Percentiles rank a stretch among this genome's conserved stretches.
phyloP scores from a whole-genome alignment of 2,329 filamentous ascomycete species.

The Coleophoma crateriformis region DNA sequence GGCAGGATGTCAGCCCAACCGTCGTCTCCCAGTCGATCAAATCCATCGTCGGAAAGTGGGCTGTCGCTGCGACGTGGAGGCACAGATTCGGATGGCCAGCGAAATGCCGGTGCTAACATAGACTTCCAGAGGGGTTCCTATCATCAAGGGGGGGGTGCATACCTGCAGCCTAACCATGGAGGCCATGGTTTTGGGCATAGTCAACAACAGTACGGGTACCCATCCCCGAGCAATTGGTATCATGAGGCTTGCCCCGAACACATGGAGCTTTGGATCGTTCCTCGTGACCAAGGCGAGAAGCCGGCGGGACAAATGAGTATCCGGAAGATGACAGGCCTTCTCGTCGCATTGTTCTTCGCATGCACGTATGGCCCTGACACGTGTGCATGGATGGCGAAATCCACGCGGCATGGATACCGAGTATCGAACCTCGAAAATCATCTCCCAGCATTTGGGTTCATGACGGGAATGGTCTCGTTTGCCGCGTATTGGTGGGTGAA shows the following conservation, averaged over 20 bases:
- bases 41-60: neutral
- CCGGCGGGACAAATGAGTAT: neutral
- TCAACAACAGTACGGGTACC: neutral
- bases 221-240: neutral
- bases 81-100: neutral
- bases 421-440: neutral
- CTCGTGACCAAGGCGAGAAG: neutral
- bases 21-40: neutral
- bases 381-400: no score
- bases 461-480: conserved; percentile 14
- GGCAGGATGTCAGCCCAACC: neutral
- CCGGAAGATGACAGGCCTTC: neutral
- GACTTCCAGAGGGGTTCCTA: no score
- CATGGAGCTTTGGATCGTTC: neutral
- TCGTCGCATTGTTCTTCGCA: neutral
- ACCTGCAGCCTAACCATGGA: neutral
- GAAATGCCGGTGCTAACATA: neutral
- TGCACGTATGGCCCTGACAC: no score
- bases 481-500: conserved; percentile 12
- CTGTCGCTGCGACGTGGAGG: neutral
- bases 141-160: neutral
- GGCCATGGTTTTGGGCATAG: neutral
- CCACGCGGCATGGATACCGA: no score
- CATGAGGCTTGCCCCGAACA: neutral
- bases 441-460: conserved; percentile 15